A percentile compares a stretch with the other conserved stretches of the same genome.
Conservation (phyloP, 805 yeast species). For the Ogataea minuta region DNA sequence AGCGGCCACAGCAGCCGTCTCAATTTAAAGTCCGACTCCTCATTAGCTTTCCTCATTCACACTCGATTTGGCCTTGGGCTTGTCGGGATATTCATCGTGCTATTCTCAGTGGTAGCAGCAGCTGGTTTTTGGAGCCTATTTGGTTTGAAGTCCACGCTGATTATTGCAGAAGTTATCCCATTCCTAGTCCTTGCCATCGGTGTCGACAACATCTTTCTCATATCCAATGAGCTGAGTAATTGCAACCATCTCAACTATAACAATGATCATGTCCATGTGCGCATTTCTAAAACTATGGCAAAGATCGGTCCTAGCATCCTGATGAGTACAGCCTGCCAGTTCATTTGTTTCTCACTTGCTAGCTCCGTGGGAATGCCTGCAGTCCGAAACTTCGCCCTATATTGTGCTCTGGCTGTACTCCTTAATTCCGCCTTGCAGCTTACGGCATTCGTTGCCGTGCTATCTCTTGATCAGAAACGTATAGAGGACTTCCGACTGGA, state of each 20-base stretch:
- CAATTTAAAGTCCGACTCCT: conserved; percentile 7
- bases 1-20: conserved; percentile 32
- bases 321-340: conserved; percentile 72
- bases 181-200: conserved; percentile 91
- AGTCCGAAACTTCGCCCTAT: conserved; percentile 87
- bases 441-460: conserved; percentile 73
- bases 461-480: conserved; percentile 65
- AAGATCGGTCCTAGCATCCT: conserved; percentile 86
- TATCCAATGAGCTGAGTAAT: conserved; percentile 72
- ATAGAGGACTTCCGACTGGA: conserved; percentile 60
- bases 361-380: conserved; percentile 92
- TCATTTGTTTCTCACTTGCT: conserved; percentile 77
- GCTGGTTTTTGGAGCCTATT: conserved; percentile 75
- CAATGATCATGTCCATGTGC: conserved; percentile 49
- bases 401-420: conserved; percentile 82
- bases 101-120: conserved; percentile 76
- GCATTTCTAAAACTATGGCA: conserved; percentile 64
- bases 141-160: conserved; percentile 84
- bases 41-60: conserved; percentile 31
- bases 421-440: conserved; percentile 76
- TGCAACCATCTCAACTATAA: conserved; percentile 40
- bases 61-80: conserved; percentile 78
- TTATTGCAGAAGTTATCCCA: conserved; percentile 96
- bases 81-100: conserved; percentile 79
- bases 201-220: conserved; percentile 88